These are phyloP conservation scores for Phytophthora ramorum DNA, from an alignment of 352 stramenopile genomes.

Conservation along the genomic window DNA sequence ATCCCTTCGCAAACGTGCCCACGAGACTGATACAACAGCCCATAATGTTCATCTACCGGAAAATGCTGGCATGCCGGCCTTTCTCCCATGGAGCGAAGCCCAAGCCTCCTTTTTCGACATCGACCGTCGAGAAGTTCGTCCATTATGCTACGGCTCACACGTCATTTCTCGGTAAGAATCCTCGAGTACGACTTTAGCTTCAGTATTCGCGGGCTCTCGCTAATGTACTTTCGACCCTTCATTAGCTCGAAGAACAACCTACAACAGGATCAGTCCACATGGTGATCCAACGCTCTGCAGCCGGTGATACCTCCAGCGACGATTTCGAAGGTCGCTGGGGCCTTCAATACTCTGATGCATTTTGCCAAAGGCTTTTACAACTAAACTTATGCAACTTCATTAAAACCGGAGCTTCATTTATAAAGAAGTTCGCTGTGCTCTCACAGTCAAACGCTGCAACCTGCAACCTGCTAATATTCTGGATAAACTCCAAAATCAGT, in stretches of 20 bases:
- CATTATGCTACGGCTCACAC: background rate
- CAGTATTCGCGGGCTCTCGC: background rate
- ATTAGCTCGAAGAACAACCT: background rate
- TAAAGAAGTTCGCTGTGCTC: background rate
- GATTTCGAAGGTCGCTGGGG: too few species aligned
- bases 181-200: background rate
- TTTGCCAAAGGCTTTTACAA: too few species aligned
- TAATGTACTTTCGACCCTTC: background rate
- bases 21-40: too few species aligned
- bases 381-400: too few species aligned
- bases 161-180: background rate
- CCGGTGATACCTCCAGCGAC: background rate
- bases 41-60: too few species aligned
- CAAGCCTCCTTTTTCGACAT: background rate
- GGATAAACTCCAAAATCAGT: slow-evolving; percentile 9
- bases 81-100: too few species aligned
- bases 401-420: background rate
- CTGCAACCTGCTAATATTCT: slow-evolving; percentile 7
- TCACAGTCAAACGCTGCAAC: background rate
- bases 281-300: background rate
- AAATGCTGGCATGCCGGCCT: too few species aligned
- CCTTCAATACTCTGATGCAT: too few species aligned
- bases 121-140: slow-evolving; percentile 1
- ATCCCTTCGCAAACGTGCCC: too few species aligned
- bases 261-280: too few species aligned